These are phyloP conservation scores for Dittrichia graveolens DNA, from an alignment of 129 eudicot genomes.

Conservation along the genomic window DNA sequence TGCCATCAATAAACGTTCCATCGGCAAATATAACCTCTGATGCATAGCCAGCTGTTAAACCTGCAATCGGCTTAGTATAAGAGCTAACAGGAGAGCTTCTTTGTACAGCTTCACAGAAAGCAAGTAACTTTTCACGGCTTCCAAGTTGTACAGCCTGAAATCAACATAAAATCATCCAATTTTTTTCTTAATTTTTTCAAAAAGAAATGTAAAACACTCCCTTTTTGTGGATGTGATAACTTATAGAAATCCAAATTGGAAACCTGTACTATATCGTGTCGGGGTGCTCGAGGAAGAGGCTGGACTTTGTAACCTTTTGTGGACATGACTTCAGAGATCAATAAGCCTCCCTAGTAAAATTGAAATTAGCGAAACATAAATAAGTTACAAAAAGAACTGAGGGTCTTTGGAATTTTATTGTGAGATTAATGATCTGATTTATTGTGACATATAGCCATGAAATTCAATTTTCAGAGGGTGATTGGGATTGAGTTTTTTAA, in stretches of 20 bases:
- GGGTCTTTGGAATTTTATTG: no score
- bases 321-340: conserved; percentile 94
- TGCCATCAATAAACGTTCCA: conserved; percentile 94
- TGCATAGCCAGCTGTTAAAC: conserved; percentile 93
- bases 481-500: no score
- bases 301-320: conserved; percentile 80
- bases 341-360: conserved; percentile 64
- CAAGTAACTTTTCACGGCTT: conserved; percentile 78
- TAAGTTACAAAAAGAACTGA: background rate
- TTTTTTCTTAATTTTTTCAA: background rate
- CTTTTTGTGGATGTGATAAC: background rate
- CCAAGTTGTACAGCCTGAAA: conserved; percentile 89
- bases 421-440: no score
- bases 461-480: no score
- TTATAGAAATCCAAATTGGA: background rate
- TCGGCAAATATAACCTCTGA: conserved; percentile 99
- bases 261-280: conserved; percentile 95
- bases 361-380: conserved; percentile 13
- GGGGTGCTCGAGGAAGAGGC: conserved; percentile 74
- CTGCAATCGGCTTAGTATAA: conserved; percentile 82
- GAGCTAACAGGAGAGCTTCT: conserved; percentile 95
- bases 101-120: conserved; percentile 98
- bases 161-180: background rate
- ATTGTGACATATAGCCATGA: no score
- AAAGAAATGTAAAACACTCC: background rate